phyloP scores from a whole-genome alignment of 371 early-diverging fungal species.

The Mortierella sp. region DNA sequence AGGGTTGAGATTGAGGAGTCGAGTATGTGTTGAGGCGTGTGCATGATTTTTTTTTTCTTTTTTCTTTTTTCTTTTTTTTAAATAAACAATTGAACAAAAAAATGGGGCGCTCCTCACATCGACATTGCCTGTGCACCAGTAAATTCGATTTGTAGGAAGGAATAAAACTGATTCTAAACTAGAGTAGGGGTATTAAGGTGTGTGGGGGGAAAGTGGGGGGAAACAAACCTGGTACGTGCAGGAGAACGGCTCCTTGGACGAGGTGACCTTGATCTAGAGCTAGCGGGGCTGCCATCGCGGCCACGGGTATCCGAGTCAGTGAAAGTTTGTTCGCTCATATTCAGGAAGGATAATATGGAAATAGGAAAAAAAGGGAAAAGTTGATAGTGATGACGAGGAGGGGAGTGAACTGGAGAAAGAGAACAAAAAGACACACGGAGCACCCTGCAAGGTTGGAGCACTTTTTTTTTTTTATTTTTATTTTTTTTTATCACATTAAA shows the following conservation, averaged over 20 bases:
- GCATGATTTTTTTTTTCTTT: not conserved
- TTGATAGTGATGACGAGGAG: not conserved
- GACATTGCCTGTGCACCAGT: constrained; percentile 4
- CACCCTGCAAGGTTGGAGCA: not conserved
- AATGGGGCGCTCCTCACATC: not conserved
- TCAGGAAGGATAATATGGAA: not conserved
- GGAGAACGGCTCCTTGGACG: constrained; percentile 46
- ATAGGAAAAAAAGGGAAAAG: not conserved
- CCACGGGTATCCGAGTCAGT: constrained; percentile 36
- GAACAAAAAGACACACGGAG: constrained; percentile 1
- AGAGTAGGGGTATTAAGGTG: not conserved
- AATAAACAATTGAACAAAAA: not conserved
- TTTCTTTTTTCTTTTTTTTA: too few relatives aligned
- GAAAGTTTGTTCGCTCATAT: constrained; percentile 41
- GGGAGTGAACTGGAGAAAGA: not conserved
- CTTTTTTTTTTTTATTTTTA: not conserved
- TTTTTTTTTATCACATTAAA: not conserved
- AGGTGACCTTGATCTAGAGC: constrained; percentile 36
- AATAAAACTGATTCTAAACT: constrained; percentile 3
- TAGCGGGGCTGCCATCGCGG: constrained; percentile 34
- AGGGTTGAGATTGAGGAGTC: constrained; percentile 1
- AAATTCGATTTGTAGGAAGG: not conserved
- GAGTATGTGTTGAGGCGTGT: constrained; percentile 7
- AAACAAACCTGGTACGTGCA: constrained; percentile 32
- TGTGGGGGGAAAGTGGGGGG: not conserved